Conservation (phyloP, 352 stramenopile genomes). For the Pythium rhizo-oryzae region DNA sequence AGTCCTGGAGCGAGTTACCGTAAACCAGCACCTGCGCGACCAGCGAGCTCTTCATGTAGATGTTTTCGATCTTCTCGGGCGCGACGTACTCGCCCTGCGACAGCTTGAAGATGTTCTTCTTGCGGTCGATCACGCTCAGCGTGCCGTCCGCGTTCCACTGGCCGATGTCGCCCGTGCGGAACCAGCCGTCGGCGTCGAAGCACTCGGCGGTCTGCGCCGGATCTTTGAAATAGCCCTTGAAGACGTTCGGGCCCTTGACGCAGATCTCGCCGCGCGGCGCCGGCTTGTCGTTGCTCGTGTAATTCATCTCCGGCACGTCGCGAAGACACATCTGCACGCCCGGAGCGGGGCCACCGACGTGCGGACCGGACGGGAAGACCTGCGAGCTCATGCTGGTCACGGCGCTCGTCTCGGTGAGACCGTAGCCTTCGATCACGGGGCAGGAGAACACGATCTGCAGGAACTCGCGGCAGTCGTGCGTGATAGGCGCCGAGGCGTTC, state of each 20-base stretch:
- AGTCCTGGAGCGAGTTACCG: conserved; percentile 94
- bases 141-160: no score
- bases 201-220: conserved; percentile 88
- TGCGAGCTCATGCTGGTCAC: conserved; percentile 40
- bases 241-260: conserved; percentile 81
- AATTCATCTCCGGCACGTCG: conserved; percentile 97
- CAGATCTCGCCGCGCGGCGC: conserved; percentile 86
- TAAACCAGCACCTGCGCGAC: conserved; percentile 97
- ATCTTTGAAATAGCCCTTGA: conserved; percentile 96
- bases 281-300: conserved; percentile 63
- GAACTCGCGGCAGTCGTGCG: no score
- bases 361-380: conserved; percentile 56
- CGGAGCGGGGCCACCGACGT: conserved; percentile 91
- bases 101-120: no score
- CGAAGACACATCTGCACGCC: conserved; percentile 91
- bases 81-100: no score
- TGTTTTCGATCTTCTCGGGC: no score
- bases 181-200: conserved; percentile 93
- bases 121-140: no score
- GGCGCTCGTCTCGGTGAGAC: conserved; percentile 88
- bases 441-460: conserved; percentile 92
- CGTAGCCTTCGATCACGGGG: conserved; percentile 94
- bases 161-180: conserved; percentile 97
- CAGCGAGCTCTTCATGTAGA: no score
- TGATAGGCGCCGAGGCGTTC: conserved; percentile 93